Base-by-base conservation (phyloP, 345 rosid species). In the Isatis tinctoria region DNA sequence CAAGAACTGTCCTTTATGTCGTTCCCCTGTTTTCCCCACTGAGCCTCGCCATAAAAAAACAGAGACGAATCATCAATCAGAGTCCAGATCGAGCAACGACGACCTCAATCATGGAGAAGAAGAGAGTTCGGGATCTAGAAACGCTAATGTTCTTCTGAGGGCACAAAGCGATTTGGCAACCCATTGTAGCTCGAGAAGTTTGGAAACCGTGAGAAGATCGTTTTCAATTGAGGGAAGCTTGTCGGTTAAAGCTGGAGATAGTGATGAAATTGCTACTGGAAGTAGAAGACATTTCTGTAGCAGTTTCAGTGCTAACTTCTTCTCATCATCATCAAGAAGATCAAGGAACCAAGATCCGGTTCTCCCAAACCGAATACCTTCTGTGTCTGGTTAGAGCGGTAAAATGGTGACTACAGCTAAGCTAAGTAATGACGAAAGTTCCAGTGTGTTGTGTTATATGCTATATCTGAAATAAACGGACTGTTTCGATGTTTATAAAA, bases 1-100 rank as follows among this genome's bases (percentile, higher is more conserved):
- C 75, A 86, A 75, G 81, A 93, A 85, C 64, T 93, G 98, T 18
- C 97, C 98, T 33, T 12, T 91, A 27, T 93, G 97, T 22, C 96
- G 98, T 0, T 88, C 94, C 37, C 87, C 97, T 10, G 27, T 87
- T 32, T 73, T 86, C 3, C 39, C 18, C 53, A 74, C 52, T 41
- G 62, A 66, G 28, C 44, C 49, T 17, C 40, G 62, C 32, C 60
- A 32, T 17, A 72, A 69, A 3, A 58, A 24, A 64, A 48, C 77
- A 26, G n/a, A 45, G 4, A 37, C 75, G 7, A 73, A 24, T 53
- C 64, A 43, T 68, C 71, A 0, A 27, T 3, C 27, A 67, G 33
- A 5, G 35, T 33, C 79, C 32, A 24, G 3, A 18, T 30, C 57
- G 3, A 51, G 58, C 37, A 67, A 67, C 39, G 30, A 7, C 5